These are phyloP conservation scores for Lentinula aciculospora DNA, from an alignment of 768 basidiomycete genomes.

Conservation along the genomic window DNA sequence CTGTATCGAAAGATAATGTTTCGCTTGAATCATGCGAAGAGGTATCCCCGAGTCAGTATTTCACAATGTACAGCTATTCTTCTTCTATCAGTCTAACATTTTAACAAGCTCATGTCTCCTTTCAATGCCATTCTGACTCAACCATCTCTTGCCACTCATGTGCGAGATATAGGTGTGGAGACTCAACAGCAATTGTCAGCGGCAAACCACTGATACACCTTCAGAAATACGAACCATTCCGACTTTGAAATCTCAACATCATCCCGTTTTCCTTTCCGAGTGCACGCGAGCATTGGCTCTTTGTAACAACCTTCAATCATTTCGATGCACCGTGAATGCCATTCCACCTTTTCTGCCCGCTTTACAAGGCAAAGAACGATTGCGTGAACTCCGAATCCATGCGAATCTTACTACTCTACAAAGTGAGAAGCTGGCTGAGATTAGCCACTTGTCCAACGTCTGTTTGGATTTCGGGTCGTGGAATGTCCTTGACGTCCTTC, in stretches of 20 bases:
- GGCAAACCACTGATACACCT: background rate
- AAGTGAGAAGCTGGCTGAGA: conserved; percentile 31
- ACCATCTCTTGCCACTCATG: conserved; percentile 49
- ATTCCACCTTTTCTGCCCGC: conserved; percentile 44
- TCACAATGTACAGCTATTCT: background rate
- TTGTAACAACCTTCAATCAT: conserved; percentile 49
- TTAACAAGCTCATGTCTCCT: conserved; percentile 43
- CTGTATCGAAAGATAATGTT: conserved; percentile 58
- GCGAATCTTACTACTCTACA: conserved; percentile 52
- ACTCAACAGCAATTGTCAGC: background rate
- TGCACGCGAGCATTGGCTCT: conserved; percentile 41
- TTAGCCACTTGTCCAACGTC: conserved; percentile 37
- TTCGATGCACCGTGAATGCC: conserved; percentile 45
- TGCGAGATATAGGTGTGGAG: conserved; percentile 50
- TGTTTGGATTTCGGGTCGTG: conserved; percentile 57
- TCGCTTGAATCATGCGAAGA: conserved; percentile 49
- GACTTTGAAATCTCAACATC: conserved; percentile 15
- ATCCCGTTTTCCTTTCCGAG: conserved; percentile 48
- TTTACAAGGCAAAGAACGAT: conserved; percentile 36
- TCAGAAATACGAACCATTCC: conserved; percentile 51
- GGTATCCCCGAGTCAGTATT: conserved; percentile 42
- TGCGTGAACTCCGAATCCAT: conserved; percentile 43
- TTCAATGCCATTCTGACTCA: conserved; percentile 54
- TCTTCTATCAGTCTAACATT: background rate
- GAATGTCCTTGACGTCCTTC: conserved; percentile 54